Conservation (phyloP, 805 yeast species). For the Saccharomycopsis amapae region DNA sequence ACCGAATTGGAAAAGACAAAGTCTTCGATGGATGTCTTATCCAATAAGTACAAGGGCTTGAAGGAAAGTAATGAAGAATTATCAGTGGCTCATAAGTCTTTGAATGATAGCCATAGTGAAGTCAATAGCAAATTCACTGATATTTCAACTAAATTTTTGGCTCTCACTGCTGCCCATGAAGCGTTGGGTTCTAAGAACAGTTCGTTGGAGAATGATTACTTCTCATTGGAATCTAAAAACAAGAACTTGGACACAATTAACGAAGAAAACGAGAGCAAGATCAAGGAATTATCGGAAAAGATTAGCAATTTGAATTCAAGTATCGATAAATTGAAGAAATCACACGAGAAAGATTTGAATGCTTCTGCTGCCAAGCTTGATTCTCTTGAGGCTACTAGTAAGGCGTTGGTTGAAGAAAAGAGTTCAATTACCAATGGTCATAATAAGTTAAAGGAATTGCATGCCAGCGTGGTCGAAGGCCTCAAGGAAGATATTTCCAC, state of each 20-base stretch:
- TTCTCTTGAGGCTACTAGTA: constrained; percentile 9
- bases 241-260: not conserved
- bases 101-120: constrained; percentile 2
- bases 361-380: constrained; percentile 1
- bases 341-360: not conserved
- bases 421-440: not conserved
- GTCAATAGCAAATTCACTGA: constrained; percentile 9
- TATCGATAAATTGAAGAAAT: not conserved
- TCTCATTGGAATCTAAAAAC: constrained; percentile 1
- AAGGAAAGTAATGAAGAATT: constrained; percentile 1
- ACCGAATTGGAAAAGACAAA: not conserved
- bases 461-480: too few relatives aligned
- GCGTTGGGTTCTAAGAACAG: constrained; percentile 5
- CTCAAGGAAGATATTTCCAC: not conserved
- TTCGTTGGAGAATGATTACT: not conserved
- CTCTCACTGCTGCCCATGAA: constrained; percentile 12
- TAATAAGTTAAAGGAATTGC: not conserved
- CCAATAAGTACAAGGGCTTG: not conserved
- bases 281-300: not conserved
- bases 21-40: not conserved
- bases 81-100: constrained; percentile 1
- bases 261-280: not conserved
- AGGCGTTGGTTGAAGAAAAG: constrained; percentile 5
- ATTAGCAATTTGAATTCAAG: constrained; percentile 20
- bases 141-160: constrained; percentile 12